Evolutionary conservation across 768 basidiomycete genomes (phyloP).

Genomic region (Astraeus odoratus): DNA sequence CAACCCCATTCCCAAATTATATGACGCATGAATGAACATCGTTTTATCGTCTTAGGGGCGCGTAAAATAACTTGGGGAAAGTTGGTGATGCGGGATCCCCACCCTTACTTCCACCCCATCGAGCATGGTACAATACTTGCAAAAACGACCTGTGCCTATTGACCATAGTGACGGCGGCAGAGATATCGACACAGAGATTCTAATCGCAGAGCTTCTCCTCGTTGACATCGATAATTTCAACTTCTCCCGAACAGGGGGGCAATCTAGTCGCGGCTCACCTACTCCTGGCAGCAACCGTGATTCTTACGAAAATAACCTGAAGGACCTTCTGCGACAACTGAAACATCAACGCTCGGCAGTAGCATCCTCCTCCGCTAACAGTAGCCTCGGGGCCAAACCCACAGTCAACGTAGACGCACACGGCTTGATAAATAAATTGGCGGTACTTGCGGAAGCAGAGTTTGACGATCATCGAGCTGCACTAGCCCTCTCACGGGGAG

Average conservation of each 20-base stretch:
- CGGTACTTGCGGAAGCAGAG: slow-evolving; percentile 29
- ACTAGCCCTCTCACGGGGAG: slow-evolving; percentile 30
- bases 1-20: too few relatives aligned
- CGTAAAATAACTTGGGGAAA: too few relatives aligned
- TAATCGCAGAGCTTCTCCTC: slow-evolving; percentile 33
- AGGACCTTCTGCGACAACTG: slow-evolving; percentile 30
- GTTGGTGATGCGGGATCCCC: too few relatives aligned
- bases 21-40: too few relatives aligned
- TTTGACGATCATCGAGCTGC: slow-evolving; percentile 35
- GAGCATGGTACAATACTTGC: too few relatives aligned
- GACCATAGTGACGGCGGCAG: not conserved
- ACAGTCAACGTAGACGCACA: slow-evolving; percentile 9
- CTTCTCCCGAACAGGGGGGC: slow-evolving; percentile 17
- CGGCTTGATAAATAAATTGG: slow-evolving; percentile 18
- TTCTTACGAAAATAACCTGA: slow-evolving; percentile 5
- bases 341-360: slow-evolving; percentile 36
- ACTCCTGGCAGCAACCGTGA: not conserved
- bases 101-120: too few relatives aligned
- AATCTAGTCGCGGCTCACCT: slow-evolving; percentile 25
- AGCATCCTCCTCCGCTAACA: too few relatives aligned
- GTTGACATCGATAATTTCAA: slow-evolving; percentile 25
- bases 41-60: too few relatives aligned
- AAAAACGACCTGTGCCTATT: not conserved
- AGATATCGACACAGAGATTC: slow-evolving; percentile 28
- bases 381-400: slow-evolving; percentile 24